Conservation (phyloP, 768 basidiomycete species). For the Pleurotus platypus region DNA sequence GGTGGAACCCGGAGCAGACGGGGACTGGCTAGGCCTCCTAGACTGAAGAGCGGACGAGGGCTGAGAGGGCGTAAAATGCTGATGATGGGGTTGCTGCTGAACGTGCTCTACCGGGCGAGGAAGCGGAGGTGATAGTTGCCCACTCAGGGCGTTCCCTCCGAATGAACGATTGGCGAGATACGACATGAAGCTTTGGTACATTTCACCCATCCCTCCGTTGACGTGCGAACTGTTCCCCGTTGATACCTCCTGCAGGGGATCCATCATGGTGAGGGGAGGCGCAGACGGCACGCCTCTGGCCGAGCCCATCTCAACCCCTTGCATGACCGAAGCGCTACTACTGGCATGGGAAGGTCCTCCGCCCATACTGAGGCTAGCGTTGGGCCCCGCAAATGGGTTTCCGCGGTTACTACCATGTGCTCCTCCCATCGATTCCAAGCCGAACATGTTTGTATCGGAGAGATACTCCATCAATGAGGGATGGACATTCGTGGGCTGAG, state of each 20-base stretch:
- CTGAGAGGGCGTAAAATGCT: not conserved
- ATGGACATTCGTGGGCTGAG: constrained; percentile 8
- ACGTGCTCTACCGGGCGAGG: not conserved
- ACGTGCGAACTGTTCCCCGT: not conserved
- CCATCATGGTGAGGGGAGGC: constrained; percentile 1
- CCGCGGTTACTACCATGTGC: not conserved
- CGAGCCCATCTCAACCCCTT: not conserved
- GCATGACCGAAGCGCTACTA: not conserved
- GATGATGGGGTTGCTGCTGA: constrained; percentile 1
- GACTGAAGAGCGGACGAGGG: not conserved
- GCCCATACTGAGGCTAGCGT: constrained; percentile 1
- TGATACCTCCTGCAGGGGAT: not conserved
- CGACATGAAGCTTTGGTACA: constrained; percentile 20
- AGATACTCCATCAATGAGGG: constrained; percentile 27
- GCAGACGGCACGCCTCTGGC: not conserved
- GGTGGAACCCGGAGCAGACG: not conserved
- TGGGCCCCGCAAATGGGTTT: not conserved
- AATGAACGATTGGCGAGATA: constrained; percentile 17
- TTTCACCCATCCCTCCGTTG: constrained; percentile 16
- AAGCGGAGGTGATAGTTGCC: not conserved
- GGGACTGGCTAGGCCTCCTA: not conserved
- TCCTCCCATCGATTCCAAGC: not conserved
- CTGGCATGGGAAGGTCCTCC: not conserved
- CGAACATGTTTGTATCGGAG: constrained; percentile 14
- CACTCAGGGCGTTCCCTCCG: not conserved